Percentiles rank a stretch among this genome's conserved stretches.
Conservation (phyloP, 306 rosid species). For the Leucaena leucocephala region DNA sequence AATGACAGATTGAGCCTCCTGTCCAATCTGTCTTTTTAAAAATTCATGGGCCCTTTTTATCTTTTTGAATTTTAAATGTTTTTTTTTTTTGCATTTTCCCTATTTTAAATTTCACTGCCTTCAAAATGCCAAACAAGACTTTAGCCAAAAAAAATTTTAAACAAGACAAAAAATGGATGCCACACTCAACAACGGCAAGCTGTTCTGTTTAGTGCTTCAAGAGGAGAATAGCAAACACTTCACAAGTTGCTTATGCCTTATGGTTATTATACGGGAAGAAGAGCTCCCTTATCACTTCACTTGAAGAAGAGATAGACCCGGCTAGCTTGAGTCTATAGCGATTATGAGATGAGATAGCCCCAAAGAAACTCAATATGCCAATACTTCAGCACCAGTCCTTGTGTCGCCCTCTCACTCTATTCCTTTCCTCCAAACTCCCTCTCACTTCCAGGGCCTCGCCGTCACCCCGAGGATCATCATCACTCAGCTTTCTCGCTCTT, state of each 20-base stretch:
- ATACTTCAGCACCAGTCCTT: conserved; percentile 30
- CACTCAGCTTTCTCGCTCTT: conserved; percentile 33
- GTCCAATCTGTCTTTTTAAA: too few species aligned
- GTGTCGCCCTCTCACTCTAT: conserved; percentile 38
- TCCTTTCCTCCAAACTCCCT: conserved; percentile 43
- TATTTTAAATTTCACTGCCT: too few species aligned
- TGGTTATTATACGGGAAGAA: background rate
- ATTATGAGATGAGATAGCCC: background rate
- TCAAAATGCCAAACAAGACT: too few species aligned
- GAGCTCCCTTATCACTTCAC: background rate
- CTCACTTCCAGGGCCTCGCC: conserved; percentile 28
- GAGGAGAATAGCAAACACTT: background rate
- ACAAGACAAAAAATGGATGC: too few species aligned
- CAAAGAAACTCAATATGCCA: conserved; percentile 34
- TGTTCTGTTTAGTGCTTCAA: background rate
- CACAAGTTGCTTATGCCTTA: background rate
- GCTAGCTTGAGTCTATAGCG: background rate
- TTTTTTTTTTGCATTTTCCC: too few species aligned
- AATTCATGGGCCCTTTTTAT: too few species aligned
- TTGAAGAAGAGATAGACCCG: background rate
- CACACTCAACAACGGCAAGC: too few species aligned
- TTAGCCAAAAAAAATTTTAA: too few species aligned
- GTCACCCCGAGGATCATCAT: conserved; percentile 6
- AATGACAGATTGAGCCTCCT: too few species aligned
- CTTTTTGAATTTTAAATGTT: too few species aligned